phyloP scores from a whole-genome alignment of 345 rosid genomes.

The Trapa incisa region DNA sequence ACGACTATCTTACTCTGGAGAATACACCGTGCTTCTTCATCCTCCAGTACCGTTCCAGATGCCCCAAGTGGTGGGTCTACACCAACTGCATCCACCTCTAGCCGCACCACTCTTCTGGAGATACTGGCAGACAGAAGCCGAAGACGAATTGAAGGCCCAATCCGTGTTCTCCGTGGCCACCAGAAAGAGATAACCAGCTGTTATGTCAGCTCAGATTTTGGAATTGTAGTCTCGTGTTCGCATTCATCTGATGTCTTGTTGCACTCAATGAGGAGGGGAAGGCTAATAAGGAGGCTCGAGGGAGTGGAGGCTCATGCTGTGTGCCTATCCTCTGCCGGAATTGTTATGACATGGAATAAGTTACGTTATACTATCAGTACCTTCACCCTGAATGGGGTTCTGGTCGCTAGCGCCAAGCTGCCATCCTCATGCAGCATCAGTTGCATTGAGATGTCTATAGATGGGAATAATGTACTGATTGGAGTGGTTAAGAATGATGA shows the following conservation, averaged over 20 bases:
- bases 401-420: constrained; percentile 49
- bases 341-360: constrained; percentile 70
- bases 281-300: constrained; percentile 67
- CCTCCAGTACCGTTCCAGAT: constrained; percentile 40
- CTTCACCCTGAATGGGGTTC: constrained; percentile 62
- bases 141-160: constrained; percentile 71
- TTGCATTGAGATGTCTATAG: constrained; percentile 76
- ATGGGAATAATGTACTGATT: constrained; percentile 62
- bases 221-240: constrained; percentile 70
- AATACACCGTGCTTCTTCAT: constrained; percentile 50
- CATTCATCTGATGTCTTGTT: constrained; percentile 54
- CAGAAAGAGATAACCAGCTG: constrained; percentile 56
- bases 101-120: constrained; percentile 27
- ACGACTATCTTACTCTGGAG: constrained; percentile 82
- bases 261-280: constrained; percentile 82
- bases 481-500: constrained; percentile 46
- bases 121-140: constrained; percentile 48
- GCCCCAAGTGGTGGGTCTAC: constrained; percentile 31
- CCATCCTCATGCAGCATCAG: constrained; percentile 52
- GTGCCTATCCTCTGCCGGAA: constrained; percentile 72
- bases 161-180: constrained; percentile 89
- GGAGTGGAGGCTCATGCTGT: constrained; percentile 70
- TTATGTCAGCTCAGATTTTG: constrained; percentile 79
- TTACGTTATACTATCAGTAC: constrained; percentile 43
- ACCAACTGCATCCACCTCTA: constrained; percentile 23